These are phyloP conservation scores for Colletotrichum liaoningense DNA, from an alignment of 2,329 filamentous ascomycete genomes.

Conservation along the genomic window DNA sequence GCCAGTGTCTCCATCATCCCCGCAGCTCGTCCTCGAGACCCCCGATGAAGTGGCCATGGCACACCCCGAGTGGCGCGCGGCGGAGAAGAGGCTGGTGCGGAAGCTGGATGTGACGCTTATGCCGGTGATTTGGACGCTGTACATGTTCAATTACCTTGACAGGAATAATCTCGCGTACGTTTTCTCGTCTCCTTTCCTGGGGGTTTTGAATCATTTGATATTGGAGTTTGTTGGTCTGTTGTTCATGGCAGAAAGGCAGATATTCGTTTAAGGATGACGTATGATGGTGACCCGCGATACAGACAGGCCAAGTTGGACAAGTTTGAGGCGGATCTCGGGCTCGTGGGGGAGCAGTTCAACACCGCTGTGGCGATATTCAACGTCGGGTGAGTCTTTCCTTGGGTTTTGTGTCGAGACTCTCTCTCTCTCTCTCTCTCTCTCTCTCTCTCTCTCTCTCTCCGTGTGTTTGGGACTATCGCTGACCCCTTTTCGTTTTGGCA, in stretches of 20 bases:
- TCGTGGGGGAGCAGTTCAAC: slow-evolving; percentile 33
- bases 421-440: too few relatives aligned
- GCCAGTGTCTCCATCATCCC: not conserved
- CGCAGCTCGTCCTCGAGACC: not conserved
- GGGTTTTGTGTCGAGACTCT: too few relatives aligned
- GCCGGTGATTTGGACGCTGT: slow-evolving; percentile 33
- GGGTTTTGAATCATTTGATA: too few relatives aligned
- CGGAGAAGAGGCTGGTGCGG: slow-evolving; percentile 36
- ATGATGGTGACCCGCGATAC: not conserved
- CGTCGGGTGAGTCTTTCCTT: slow-evolving; percentile 14
- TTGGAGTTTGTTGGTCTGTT: too few relatives aligned
- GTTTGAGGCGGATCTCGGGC: slow-evolving; percentile 31
- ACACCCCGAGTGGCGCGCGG: slow-evolving; percentile 21
- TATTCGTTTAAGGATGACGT: not conserved
- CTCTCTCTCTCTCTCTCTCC: not conserved
- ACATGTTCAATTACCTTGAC: slow-evolving; percentile 37
- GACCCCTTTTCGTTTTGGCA: not conserved
- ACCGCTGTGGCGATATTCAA: slow-evolving; percentile 30
- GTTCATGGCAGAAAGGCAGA: too few relatives aligned
- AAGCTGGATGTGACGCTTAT: slow-evolving; percentile 42
- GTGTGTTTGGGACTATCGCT: not conserved
- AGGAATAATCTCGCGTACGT: slow-evolving; percentile 36
- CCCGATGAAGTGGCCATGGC: slow-evolving; percentile 14
- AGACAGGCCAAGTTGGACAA: slow-evolving; percentile 30
- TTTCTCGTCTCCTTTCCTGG: too few relatives aligned